Conservation (phyloP, 352 stramenopile species). For the Phytopythium mirpurense region DNA sequence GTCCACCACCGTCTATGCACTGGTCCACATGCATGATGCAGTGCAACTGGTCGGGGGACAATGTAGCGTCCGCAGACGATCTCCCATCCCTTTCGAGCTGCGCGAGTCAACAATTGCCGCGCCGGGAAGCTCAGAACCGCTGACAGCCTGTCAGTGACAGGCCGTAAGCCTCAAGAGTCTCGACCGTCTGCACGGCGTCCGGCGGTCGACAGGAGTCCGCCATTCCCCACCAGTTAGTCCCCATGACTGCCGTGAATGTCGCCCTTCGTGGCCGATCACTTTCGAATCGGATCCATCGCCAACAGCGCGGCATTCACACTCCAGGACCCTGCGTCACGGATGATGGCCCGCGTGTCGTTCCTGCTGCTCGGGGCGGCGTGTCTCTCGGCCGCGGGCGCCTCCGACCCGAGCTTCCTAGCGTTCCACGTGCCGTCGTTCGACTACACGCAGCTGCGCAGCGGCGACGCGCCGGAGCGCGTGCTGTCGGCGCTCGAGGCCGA, state of each 20-base stretch:
- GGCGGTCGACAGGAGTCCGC: too few relatives aligned
- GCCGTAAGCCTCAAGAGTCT: too few relatives aligned
- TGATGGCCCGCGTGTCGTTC: neutral
- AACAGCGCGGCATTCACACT: neutral
- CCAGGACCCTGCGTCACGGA: too few relatives aligned
- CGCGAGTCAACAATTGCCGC: neutral
- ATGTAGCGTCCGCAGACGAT: neutral
- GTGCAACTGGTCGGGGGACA: neutral
- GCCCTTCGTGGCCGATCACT: neutral
- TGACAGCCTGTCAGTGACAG: neutral
- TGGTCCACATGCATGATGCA: neutral
- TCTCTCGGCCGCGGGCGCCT: neutral
- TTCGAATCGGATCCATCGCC: neutral
- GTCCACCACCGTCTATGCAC: neutral
- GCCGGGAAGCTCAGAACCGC: neutral
- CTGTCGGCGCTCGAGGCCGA: slow-evolving; percentile 28
- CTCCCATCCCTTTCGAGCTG: neutral
- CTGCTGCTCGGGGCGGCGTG: neutral
- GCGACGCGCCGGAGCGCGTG: slow-evolving; percentile 13
- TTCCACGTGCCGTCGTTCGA: slow-evolving; percentile 33
- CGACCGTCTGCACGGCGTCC: too few relatives aligned
- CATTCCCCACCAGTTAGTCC: too few relatives aligned
- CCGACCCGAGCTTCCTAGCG: slow-evolving; percentile 4
- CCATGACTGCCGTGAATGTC: too few relatives aligned
- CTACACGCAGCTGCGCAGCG: slow-evolving; percentile 16